Conservation (phyloP, 192 early-diverging fungal genomes). For the Lobosporangium transversale region DNA sequence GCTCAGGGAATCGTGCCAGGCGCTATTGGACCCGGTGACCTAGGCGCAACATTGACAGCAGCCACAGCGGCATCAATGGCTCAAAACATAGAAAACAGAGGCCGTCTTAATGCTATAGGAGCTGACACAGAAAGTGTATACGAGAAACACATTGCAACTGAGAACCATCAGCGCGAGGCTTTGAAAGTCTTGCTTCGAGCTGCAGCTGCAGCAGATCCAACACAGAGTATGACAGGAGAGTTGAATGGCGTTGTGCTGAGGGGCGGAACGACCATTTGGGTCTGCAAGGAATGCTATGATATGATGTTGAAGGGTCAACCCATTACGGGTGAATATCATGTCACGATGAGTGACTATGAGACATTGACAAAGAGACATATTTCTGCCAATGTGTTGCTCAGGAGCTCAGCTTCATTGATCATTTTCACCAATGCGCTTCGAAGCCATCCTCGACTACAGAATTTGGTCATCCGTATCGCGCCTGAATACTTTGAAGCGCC, state of each 20-base stretch:
- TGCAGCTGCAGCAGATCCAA: conserved; percentile 3
- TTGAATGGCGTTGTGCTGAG: conserved; percentile 10
- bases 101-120: neutral
- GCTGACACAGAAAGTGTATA: conserved; percentile 3
- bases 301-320: conserved; percentile 7
- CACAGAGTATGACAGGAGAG: conserved; percentile 18
- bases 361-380: neutral
- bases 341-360: conserved; percentile 12
- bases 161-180: conserved; percentile 14
- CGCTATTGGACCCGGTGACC: neutral
- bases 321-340: conserved; percentile 3
- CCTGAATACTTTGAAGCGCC: conserved; percentile 14
- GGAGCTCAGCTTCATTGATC: conserved; percentile 9
- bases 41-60: neutral
- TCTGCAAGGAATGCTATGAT: conserved; percentile 18
- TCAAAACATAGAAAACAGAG: conserved; percentile 1
- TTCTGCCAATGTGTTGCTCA: neutral
- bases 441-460: neutral
- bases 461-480: conserved; percentile 2
- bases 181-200: conserved; percentile 7
- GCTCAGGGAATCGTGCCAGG: neutral
- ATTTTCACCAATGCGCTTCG: conserved; percentile 12
- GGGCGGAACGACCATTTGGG: conserved; percentile 11
- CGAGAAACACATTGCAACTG: conserved; percentile 6
- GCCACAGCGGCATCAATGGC: neutral